phyloP scores from a whole-genome alignment of 2,329 filamentous ascomycete genomes.

The Zelopaecilomyces penicillatus region DNA sequence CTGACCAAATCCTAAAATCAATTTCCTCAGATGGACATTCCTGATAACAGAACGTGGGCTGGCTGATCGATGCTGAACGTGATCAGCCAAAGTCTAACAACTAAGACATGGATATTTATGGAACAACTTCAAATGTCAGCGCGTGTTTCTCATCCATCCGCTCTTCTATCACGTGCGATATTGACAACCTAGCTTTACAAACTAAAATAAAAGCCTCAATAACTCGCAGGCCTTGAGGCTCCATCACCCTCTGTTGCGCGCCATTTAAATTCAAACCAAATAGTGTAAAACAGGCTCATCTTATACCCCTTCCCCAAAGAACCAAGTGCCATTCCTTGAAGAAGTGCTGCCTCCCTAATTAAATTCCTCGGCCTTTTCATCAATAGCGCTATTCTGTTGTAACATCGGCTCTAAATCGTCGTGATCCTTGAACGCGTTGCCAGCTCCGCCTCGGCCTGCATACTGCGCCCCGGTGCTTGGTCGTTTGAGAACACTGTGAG shows the following conservation, averaged over 20 bases:
- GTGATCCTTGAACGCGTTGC: conserved; percentile 54
- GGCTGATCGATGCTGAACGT: too few relatives aligned
- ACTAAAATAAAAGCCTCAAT: too few relatives aligned
- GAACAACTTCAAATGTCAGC: too few relatives aligned
- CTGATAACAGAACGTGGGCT: too few relatives aligned
- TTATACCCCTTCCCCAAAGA: conserved; percentile 5
- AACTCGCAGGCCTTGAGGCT: too few relatives aligned
- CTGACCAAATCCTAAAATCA: conserved; percentile 37
- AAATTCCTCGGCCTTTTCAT: conserved; percentile 15
- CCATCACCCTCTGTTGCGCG: too few relatives aligned
- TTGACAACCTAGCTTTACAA: too few relatives aligned
- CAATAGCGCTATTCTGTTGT: conserved; percentile 22
- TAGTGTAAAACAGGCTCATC: background rate
- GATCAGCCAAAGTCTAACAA: too few relatives aligned
- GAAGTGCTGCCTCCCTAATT: background rate
- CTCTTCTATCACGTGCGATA: too few relatives aligned
- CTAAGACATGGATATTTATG: too few relatives aligned
- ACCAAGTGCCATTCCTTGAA: conserved; percentile 2
- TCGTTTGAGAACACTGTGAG: conserved; percentile 44
- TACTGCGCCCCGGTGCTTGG: conserved; percentile 52
- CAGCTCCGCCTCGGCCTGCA: conserved; percentile 66
- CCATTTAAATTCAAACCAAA: background rate
- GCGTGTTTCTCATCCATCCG: too few relatives aligned
- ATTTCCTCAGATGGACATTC: too few relatives aligned
- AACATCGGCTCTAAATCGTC: conserved; percentile 27